phyloP scores from a whole-genome alignment of 2,329 filamentous ascomycete genomes.

The Intubia oerlemansii region DNA sequence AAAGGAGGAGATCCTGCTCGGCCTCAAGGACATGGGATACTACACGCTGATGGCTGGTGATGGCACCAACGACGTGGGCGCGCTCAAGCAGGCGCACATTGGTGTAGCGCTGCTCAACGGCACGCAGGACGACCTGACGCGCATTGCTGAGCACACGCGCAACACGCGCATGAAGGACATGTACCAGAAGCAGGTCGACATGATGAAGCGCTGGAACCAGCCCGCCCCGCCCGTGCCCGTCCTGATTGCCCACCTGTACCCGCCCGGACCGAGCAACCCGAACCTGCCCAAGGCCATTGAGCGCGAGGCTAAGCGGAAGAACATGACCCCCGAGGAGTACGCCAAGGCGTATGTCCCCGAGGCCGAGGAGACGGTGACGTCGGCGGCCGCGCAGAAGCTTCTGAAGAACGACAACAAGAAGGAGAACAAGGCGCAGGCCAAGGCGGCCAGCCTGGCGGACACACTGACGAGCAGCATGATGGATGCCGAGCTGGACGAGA shows the following conservation, averaged over 20 bases:
- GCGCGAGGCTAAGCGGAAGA: conserved; percentile 64
- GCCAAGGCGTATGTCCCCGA: conserved; percentile 20
- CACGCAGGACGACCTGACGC: conserved; percentile 71
- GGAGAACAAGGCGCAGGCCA: conserved; percentile 41
- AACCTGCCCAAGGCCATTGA: conserved; percentile 84
- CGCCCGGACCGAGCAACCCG: conserved; percentile 78
- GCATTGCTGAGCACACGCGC: conserved; percentile 80
- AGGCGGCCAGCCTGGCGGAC: conserved; percentile 63
- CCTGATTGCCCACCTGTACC: conserved; percentile 84
- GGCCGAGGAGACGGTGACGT: conserved; percentile 41
- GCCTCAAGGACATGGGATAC: conserved; percentile 89
- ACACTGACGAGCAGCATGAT: conserved; percentile 74
- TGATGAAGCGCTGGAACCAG: conserved; percentile 94
- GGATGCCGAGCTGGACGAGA: conserved; percentile 50
- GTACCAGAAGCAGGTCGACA: conserved; percentile 81
- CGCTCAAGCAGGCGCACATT: conserved; percentile 93
- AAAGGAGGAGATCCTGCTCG: conserved; percentile 95
- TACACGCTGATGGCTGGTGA: conserved; percentile 98
- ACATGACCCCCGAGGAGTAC: conserved; percentile 37
- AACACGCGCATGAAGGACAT: conserved; percentile 97
- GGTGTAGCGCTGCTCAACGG: conserved; percentile 92
- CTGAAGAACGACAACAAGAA: conserved; percentile 28
- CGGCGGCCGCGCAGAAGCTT: conserved; percentile 40
- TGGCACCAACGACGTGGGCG: conserved; percentile 94
- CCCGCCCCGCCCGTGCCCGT: conserved; percentile 79